phyloP scores from a whole-genome alignment of 2,329 filamentous ascomycete species.

The Paecilomyces dactylethromorphus region DNA sequence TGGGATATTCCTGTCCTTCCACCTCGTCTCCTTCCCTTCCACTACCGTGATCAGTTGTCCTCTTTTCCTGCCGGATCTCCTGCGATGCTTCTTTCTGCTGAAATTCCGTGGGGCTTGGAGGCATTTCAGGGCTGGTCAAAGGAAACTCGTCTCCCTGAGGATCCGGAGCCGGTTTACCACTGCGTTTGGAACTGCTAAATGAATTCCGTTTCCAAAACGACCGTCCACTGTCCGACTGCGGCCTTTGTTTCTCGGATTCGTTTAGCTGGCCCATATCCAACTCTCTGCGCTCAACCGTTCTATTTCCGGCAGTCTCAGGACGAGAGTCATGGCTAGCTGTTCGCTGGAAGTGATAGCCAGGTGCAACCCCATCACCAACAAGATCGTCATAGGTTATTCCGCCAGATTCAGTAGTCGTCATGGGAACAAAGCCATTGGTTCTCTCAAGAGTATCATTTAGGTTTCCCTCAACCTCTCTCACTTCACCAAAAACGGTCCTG shows the following conservation, averaged over 20 bases:
- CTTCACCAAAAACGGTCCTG: constrained; percentile 37
- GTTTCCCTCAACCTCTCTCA: constrained; percentile 34
- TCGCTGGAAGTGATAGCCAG: constrained; percentile 3
- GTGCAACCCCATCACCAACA: neutral
- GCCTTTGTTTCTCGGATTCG: neutral
- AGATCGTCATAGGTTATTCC: constrained; percentile 1
- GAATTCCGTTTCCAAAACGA: constrained; percentile 26
- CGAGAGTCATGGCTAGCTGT: constrained; percentile 3
- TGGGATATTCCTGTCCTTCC: constrained; percentile 48
- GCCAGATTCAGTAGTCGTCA: constrained; percentile 2
- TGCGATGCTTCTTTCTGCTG: constrained; percentile 2
- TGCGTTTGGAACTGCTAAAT: constrained; percentile 23
- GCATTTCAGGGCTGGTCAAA: constrained; percentile 25
- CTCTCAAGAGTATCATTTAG: constrained; percentile 28
- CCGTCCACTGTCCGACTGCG: constrained; percentile 4
- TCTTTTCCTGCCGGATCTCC: constrained; percentile 4
- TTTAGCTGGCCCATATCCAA: neutral
- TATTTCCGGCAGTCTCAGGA: neutral
- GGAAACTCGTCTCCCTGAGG: constrained; percentile 27
- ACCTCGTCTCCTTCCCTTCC: constrained; percentile 18
- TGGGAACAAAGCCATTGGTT: constrained; percentile 26
- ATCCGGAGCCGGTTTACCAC: constrained; percentile 16
- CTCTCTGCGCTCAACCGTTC: neutral
- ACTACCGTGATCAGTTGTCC: constrained; percentile 4
- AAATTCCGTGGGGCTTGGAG: constrained; percentile 3